Evolutionary conservation across 805 yeast species (phyloP), one percentile per base, ranked within the genome.

Genomic region (Candida sphagnicola): DNA sequence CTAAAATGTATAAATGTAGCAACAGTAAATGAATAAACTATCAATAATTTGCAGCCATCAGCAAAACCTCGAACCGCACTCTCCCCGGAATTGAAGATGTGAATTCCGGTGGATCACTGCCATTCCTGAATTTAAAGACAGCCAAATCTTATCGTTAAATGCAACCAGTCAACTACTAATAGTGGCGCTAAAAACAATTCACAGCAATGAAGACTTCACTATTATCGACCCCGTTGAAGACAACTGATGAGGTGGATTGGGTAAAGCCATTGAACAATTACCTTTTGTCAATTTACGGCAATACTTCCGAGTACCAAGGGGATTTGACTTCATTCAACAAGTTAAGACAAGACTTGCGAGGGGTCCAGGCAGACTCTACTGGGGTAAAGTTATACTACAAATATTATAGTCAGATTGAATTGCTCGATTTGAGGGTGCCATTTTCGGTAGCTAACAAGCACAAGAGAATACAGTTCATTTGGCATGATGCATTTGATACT

Each of bases 351-450:
- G 85, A 79, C 46, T 64, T 78, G 14, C 59, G 75, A 18, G 83
- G 83, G 10, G 60, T 62, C 56, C 57, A 59, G 31, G 63, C 63
- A 17, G 75, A 69, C 40, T 39, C 35, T 4, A 62, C 67, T 0
- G 78, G 82, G 1, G 62, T 79, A 28, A 78, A 75, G 44, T 49
- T 80, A 14, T 71, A 80, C 46, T 80, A 77, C 54, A 74, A 75
- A 39, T 91, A 91, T 59, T 88, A 80, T 53, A 85, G 86, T 12
- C 93, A 83, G 55, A 58, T 93, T 44, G 96, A 90, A 53, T 74
- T 87, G 10, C 62, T 93, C 34, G 89, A 85, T 44, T 61, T 87
- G 47, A 68, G 97, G 38, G 59, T 91, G 15, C 93, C 96, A 1
- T 71, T 80, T 41, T 70, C 69, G 37, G 64, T 73, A n/a, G 72